Evolutionary conservation across 2,329 filamentous ascomycete genomes (phyloP).

Genomic region (Metarhizium album): DNA sequence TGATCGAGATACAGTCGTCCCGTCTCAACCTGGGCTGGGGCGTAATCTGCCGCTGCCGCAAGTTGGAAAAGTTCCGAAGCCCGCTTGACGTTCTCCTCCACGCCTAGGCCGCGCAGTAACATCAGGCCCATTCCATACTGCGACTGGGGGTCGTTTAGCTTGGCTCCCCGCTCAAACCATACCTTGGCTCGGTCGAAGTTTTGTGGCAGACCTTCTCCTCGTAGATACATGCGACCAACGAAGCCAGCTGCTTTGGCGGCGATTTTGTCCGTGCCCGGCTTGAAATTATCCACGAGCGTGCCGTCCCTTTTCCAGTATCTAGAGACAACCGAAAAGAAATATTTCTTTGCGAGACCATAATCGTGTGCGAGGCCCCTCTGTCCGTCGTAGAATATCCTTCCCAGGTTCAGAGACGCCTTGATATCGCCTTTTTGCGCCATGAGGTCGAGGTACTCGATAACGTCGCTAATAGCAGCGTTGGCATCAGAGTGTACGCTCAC

Average conservation of each 20-base stretch:
- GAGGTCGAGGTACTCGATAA: slow-evolving; percentile 86
- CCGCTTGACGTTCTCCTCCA: slow-evolving; percentile 55
- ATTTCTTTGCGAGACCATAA: slow-evolving; percentile 61
- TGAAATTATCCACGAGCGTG: slow-evolving; percentile 59
- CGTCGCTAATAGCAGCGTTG: slow-evolving; percentile 81
- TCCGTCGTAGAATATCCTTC: slow-evolving; percentile 81
- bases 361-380: slow-evolving; percentile 64
- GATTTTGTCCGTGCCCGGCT: slow-evolving; percentile 61
- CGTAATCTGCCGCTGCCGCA: slow-evolving; percentile 72
- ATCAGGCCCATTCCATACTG: slow-evolving; percentile 79
- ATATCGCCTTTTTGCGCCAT: slow-evolving; percentile 85
- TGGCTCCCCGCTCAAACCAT: slow-evolving; percentile 76
- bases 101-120: slow-evolving; percentile 68
- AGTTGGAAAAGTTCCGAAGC: slow-evolving; percentile 68
- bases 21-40: slow-evolving; percentile 70
- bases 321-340: slow-evolving; percentile 70
- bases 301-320: slow-evolving; percentile 76
- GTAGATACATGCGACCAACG: slow-evolving; percentile 79
- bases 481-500: slow-evolving; percentile 65
- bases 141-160: slow-evolving; percentile 68
- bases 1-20: slow-evolving; percentile 81
- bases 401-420: slow-evolving; percentile 77
- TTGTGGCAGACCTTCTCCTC: slow-evolving; percentile 74
- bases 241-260: slow-evolving; percentile 79
- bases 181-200: slow-evolving; percentile 64